A percentile compares a stretch with the other conserved stretches of the same genome.
Evolutionary conservation across 1,284 basidiomycete genomes (phyloP).

Genomic region (Meira nashicola): DNA sequence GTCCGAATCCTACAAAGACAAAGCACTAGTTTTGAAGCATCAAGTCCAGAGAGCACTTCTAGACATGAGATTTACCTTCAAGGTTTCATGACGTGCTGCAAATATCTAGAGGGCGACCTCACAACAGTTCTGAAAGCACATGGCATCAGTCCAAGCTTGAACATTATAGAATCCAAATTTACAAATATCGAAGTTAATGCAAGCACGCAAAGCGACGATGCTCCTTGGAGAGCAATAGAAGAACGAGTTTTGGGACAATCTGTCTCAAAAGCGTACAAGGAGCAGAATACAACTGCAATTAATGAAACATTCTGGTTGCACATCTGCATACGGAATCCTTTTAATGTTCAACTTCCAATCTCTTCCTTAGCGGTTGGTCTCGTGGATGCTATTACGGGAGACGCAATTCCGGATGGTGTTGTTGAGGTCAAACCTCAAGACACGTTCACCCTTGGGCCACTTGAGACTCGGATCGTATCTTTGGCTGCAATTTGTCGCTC

Average conservation of each 20-base stretch:
- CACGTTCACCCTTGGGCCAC: constrained; percentile 6
- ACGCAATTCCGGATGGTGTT: constrained; percentile 29
- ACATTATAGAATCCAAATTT: background rate
- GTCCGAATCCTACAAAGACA: constrained; percentile 37
- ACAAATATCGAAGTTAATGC: background rate
- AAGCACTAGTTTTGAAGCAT: constrained; percentile 15
- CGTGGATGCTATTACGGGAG: constrained; percentile 4
- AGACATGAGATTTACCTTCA: constrained; percentile 50
- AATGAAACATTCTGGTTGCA: constrained; percentile 53
- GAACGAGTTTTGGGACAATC: background rate
- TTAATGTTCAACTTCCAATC: constrained; percentile 35
- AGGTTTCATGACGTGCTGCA: constrained; percentile 57
- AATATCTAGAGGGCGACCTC: constrained; percentile 32
- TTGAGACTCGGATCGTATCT: constrained; percentile 10
- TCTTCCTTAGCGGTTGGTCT: constrained; percentile 14
- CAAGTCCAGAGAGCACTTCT: constrained; percentile 48
- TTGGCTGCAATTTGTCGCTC: background rate
- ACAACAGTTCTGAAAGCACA: background rate
- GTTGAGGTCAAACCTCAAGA: constrained; percentile 24
- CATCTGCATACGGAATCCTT: constrained; percentile 55
- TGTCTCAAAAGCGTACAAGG: background rate
- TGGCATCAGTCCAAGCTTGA: background rate
- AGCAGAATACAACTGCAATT: background rate
- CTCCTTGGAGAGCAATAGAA: background rate
- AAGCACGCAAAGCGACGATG: background rate